Conservation (phyloP, 805 yeast species). For the Yamadazyma laniorum region DNA sequence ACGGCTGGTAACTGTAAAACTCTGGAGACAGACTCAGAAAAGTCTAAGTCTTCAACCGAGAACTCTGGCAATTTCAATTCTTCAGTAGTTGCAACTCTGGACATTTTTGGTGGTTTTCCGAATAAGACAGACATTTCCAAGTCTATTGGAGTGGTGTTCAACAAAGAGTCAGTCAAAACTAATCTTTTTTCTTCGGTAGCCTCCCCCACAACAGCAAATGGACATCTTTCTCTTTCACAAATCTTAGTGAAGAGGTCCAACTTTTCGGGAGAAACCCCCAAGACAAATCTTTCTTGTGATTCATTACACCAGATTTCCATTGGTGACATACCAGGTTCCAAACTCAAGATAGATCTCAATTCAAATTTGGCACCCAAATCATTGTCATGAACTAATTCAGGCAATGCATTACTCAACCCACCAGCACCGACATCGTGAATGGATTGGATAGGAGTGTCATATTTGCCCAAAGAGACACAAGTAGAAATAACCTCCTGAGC, state of each 20-base stretch:
- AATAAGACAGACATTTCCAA: slow-evolving; percentile 92
- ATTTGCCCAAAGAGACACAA: slow-evolving; percentile 77
- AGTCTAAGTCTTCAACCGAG: slow-evolving; percentile 29
- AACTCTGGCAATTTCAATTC: slow-evolving; percentile 49
- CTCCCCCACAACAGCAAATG: slow-evolving; percentile 91
- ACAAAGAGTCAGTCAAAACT: slow-evolving; percentile 72
- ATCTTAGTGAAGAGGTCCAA: slow-evolving; percentile 68
- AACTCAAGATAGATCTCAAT: slow-evolving; percentile 81
- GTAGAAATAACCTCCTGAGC: slow-evolving; percentile 97
- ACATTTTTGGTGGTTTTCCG: slow-evolving; percentile 97
- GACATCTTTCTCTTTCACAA: slow-evolving; percentile 94
- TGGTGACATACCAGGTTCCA: slow-evolving; percentile 98
- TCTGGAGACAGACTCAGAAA: slow-evolving; percentile 71
- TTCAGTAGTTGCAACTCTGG: slow-evolving; percentile 66
- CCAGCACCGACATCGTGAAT: slow-evolving; percentile 99
- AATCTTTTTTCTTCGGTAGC: slow-evolving; percentile 87
- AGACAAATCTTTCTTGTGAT: slow-evolving; percentile 96
- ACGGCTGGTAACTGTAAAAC: slow-evolving; percentile 90
- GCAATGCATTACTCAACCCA: slow-evolving; percentile 94
- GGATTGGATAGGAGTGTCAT: slow-evolving; percentile 76
- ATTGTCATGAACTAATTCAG: slow-evolving; percentile 96
- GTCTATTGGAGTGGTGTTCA: slow-evolving; percentile 87
- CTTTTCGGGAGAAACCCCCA: slow-evolving; percentile 84
- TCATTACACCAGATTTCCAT: slow-evolving; percentile 99
- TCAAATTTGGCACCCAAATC: slow-evolving; percentile 93